These are phyloP conservation scores for Knufia fluminis DNA, from an alignment of 2,329 filamentous ascomycete genomes.

Conservation along the genomic window DNA sequence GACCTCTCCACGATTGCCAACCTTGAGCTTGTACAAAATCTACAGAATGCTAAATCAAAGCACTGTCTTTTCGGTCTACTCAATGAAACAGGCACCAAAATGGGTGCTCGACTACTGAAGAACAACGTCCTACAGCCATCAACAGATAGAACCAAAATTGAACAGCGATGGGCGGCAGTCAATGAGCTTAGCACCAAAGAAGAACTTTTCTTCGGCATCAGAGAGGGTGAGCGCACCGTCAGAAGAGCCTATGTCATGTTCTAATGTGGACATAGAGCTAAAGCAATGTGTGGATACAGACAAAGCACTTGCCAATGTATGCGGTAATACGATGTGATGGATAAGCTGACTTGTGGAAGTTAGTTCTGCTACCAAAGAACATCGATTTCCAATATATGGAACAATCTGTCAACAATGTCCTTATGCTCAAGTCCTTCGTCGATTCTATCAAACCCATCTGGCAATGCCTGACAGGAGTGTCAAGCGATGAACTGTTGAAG, in stretches of 20 bases:
- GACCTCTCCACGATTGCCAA: slow-evolving; percentile 79
- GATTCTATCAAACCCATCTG: slow-evolving; percentile 58
- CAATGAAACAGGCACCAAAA: slow-evolving; percentile 76
- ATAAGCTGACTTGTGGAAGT: slow-evolving; percentile 36
- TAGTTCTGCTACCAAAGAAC: slow-evolving; percentile 66
- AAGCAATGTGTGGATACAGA: slow-evolving; percentile 72
- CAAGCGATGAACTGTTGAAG: slow-evolving; percentile 54
- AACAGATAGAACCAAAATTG: slow-evolving; percentile 59
- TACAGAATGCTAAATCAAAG: slow-evolving; percentile 66
- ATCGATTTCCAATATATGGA: slow-evolving; percentile 61
- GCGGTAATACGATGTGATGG: slow-evolving; percentile 17
- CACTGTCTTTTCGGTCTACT: slow-evolving; percentile 76
- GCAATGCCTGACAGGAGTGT: slow-evolving; percentile 56
- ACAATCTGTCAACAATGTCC: slow-evolving; percentile 74
- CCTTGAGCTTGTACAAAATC: slow-evolving; percentile 82
- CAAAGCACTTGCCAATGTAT: slow-evolving; percentile 64
- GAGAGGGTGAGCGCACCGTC: slow-evolving; percentile 47
- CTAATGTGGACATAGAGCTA: slow-evolving; percentile 44
- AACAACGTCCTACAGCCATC: slow-evolving; percentile 85
- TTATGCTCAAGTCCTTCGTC: slow-evolving; percentile 78
- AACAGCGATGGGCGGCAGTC: slow-evolving; percentile 68
- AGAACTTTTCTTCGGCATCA: slow-evolving; percentile 70
- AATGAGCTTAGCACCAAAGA: slow-evolving; percentile 74
- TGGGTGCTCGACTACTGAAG: slow-evolving; percentile 75
- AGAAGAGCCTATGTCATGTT: background rate